These are phyloP conservation scores for Fusarium tricinctum DNA, from an alignment of 2,329 filamentous ascomycete species.

Conservation along the genomic window DNA sequence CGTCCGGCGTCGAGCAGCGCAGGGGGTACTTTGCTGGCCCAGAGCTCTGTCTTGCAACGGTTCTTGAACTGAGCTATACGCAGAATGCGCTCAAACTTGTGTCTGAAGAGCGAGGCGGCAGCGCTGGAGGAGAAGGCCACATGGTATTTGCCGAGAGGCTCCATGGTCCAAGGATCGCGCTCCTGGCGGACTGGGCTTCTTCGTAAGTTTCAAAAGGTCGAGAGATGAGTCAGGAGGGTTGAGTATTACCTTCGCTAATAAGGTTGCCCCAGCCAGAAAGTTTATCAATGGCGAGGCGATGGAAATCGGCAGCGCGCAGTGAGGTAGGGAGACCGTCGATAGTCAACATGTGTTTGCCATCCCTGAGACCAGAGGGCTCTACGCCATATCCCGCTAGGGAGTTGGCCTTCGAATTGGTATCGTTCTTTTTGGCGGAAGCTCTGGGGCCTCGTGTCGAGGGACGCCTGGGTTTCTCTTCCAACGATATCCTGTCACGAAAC, in stretches of 20 bases:
- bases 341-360: slow-evolving; percentile 62
- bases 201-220: slow-evolving; percentile 23
- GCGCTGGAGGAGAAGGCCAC: slow-evolving; percentile 73
- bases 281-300: slow-evolving; percentile 74
- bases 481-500: neutral
- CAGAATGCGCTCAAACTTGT: slow-evolving; percentile 54
- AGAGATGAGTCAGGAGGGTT: neutral
- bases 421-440: neutral
- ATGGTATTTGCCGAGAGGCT: slow-evolving; percentile 75
- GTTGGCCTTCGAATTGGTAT: neutral
- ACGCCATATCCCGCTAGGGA: neutral
- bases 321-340: slow-evolving; percentile 70
- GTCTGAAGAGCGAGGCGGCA: slow-evolving; percentile 73
- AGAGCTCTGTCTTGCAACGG: slow-evolving; percentile 47
- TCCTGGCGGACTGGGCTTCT: slow-evolving; percentile 68
- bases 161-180: slow-evolving; percentile 73
- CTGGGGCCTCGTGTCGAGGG: neutral
- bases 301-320: slow-evolving; percentile 78
- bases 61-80: slow-evolving; percentile 51
- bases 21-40: slow-evolving; percentile 49
- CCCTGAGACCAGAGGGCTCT: neutral
- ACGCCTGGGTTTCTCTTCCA: neutral
- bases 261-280: slow-evolving; percentile 77
- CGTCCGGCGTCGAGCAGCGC: slow-evolving; percentile 41
- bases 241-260: slow-evolving; percentile 66